These are phyloP conservation scores for Drechslera avenae DNA, from an alignment of 2,329 filamentous ascomycete genomes.

Conservation along the genomic window DNA sequence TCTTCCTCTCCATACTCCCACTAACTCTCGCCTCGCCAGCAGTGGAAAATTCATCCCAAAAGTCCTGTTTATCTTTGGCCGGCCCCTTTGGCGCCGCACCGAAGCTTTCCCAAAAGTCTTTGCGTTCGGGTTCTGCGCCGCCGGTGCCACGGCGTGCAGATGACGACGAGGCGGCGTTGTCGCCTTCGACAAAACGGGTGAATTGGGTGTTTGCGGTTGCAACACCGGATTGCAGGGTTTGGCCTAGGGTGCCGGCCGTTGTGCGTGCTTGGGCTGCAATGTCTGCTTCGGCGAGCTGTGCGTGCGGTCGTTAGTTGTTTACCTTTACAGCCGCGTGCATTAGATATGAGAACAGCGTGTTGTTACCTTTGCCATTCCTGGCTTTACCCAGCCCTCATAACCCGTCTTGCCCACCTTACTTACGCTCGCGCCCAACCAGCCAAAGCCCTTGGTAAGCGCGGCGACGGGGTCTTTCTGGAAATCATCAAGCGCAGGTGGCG, in stretches of 20 bases:
- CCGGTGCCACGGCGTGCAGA: slow-evolving; percentile 19
- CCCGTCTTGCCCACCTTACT: slow-evolving; percentile 89
- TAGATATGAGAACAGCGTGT: background rate
- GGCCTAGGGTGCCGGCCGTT: slow-evolving; percentile 60
- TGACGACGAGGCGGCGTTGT: slow-evolving; percentile 29
- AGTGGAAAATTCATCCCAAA: slow-evolving; percentile 56
- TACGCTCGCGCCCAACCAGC: slow-evolving; percentile 89
- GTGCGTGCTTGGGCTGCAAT: slow-evolving; percentile 64
- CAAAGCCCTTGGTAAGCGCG: slow-evolving; percentile 88
- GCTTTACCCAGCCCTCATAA: slow-evolving; percentile 90
- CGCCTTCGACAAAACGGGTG: slow-evolving; percentile 85
- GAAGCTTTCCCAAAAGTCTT: slow-evolving; percentile 66
- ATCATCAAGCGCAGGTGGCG: slow-evolving; percentile 76
- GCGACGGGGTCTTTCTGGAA: slow-evolving; percentile 89
- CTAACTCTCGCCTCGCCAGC: slow-evolving; percentile 32
- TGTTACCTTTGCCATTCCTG: slow-evolving; percentile 83
- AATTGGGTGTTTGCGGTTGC: slow-evolving; percentile 79
- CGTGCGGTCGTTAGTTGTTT: slow-evolving; percentile 18
- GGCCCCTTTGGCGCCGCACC: slow-evolving; percentile 65
- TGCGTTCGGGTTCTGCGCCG: slow-evolving; percentile 64
- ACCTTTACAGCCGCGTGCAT: too few relatives aligned
- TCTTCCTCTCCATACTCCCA: slow-evolving; percentile 41
- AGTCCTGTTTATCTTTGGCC: slow-evolving; percentile 58
- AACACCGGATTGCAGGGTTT: slow-evolving; percentile 68
- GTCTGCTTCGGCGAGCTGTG: slow-evolving; percentile 73